Conservation (phyloP, 441 rosid species). For the Adansonia rubrostipa region DNA sequence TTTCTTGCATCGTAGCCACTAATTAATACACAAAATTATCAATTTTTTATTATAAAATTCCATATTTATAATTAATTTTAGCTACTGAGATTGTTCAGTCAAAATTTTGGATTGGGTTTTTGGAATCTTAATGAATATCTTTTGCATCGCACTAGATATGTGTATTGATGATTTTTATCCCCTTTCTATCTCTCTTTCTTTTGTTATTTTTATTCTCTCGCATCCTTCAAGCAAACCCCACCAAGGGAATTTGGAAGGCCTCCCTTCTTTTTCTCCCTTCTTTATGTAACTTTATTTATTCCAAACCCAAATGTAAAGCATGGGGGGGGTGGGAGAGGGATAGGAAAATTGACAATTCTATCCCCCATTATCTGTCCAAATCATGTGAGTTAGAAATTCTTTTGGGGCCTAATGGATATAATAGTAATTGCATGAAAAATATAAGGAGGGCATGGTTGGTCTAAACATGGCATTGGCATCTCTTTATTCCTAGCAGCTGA, state of each 20-base stretch:
- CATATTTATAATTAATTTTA: neutral
- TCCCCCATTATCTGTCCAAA: slow-evolving; percentile 25
- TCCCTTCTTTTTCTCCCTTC: slow-evolving; percentile 28
- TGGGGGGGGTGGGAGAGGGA: neutral
- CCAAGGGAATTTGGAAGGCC: slow-evolving; percentile 48
- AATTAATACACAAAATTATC: neutral
- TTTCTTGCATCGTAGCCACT: neutral
- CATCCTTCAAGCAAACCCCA: slow-evolving; percentile 48
- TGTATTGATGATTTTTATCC: slow-evolving; percentile 28
- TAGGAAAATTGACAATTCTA: slow-evolving; percentile 28
- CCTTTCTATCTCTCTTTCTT: slow-evolving; percentile 36
- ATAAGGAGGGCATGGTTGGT: slow-evolving; percentile 30
- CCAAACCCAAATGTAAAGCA: slow-evolving; percentile 60
- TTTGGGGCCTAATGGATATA: neutral
- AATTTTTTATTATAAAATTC: neutral
- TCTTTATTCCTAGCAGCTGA: slow-evolving; percentile 3
- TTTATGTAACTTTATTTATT: slow-evolving; percentile 42
- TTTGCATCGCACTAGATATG: slow-evolving; percentile 31
- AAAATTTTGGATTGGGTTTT: slow-evolving; percentile 13
- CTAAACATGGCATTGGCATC: slow-evolving; percentile 24
- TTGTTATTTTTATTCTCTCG: slow-evolving; percentile 33
- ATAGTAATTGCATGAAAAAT: slow-evolving; percentile 21
- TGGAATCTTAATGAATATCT: slow-evolving; percentile 34
- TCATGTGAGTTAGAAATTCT: neutral
- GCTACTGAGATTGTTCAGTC: neutral